Percentiles rank a stretch among this genome's conserved stretches.
Evolutionary conservation across 352 stramenopile species (phyloP).

Genomic region (Phytopythium vexans): DNA sequence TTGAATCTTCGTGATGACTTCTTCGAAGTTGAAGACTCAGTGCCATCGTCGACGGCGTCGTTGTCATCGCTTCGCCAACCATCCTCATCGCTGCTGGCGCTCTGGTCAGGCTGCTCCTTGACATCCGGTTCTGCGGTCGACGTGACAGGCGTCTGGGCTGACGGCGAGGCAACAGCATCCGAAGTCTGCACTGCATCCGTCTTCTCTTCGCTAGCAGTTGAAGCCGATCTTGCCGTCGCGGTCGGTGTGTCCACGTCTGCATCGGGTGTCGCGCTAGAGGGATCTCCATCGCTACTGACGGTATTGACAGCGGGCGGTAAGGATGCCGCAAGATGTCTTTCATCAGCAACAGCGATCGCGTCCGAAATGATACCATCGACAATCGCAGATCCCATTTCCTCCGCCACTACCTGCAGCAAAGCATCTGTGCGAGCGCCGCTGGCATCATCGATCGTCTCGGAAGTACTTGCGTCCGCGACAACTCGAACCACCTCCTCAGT

Average conservation of each 20-base stretch:
- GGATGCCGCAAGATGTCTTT: not conserved
- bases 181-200: not conserved
- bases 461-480: too few species aligned
- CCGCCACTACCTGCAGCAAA: not conserved
- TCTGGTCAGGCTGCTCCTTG: not conserved
- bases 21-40: conserved; percentile 7
- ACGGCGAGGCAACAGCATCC: not conserved
- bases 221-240: not conserved
- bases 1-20: conserved; percentile 12
- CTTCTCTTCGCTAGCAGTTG: not conserved
- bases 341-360: not conserved
- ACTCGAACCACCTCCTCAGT: too few species aligned
- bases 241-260: not conserved
- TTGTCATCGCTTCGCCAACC: conserved; percentile 6
- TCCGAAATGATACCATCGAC: not conserved
- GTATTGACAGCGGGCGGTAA: too few species aligned
- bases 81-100: conserved; percentile 4
- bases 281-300: too few species aligned
- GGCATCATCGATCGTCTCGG: too few species aligned
- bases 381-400: not conserved
- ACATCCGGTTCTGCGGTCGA: too few species aligned
- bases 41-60: conserved; percentile 1
- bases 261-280: not conserved
- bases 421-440: too few species aligned
- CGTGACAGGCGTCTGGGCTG: too few species aligned